Base-by-base conservation (phyloP, 2,329 filamentous ascomycete genomes). In the Exophiala xenobiotica region DNA sequence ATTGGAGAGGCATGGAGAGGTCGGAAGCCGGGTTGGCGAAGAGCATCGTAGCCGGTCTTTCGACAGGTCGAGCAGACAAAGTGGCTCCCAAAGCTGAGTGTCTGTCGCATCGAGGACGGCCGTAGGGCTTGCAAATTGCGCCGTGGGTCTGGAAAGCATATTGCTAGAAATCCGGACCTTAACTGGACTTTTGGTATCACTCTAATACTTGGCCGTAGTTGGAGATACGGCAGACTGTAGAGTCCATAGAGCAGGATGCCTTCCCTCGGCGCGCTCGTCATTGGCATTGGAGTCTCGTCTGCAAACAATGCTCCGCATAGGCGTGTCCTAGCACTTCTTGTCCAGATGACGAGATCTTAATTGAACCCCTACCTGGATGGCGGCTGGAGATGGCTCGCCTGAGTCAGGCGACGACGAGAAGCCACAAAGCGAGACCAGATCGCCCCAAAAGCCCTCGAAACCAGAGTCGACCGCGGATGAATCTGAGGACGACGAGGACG, bases 401-500 rank as follows among this genome's bases (percentile, higher is more conserved):
- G 60, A 60, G 59, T 60, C 58, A 46, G 60, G 50, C 38, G 47
- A 57, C 26, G 47, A 51, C 22, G 57, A 57, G 16, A 37, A 51
- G 41, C 53, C 18, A 29, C 47, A 51, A 24, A 33, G 38, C 19
- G 35, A 31, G 26, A 16, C 38, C 29, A 35, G 20, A 37, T 20
- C 18, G 5, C 41, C 29, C 14, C 42, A 41, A 18, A 35, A 45
- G 40, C 46, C 49, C 24, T 24, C 35, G 22, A 46, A 50, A 14
- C 31, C 47, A 18, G 40, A 47, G n/a, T 22, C 46, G 22, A 49
- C 46, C 14, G 46, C 43, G 29, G 56, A 59, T 22, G 56, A 59
- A 12, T 49, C 45, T 23, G 49, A 70, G 2, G 71, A 70, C 0
- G 80, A 82, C 0, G 80, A 82, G 0, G 81, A 84, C 0, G 81